These are phyloP conservation scores for Malbranchea zuffiana DNA, from an alignment of 2,329 filamentous ascomycete genomes.

Conservation along the genomic window DNA sequence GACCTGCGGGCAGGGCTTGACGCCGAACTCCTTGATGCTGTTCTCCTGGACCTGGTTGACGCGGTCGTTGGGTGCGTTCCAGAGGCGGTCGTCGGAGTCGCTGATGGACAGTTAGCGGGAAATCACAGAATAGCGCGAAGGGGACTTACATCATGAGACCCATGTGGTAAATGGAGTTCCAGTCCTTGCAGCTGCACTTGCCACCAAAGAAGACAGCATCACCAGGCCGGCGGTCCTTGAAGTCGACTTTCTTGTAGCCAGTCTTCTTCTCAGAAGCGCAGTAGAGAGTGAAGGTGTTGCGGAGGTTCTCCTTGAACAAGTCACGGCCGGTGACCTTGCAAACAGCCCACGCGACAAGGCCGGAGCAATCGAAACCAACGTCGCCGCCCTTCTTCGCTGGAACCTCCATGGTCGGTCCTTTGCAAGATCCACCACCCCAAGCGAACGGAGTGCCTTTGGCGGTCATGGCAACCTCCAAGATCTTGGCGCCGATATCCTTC, in stretches of 20 bases:
- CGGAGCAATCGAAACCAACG: slow-evolving; percentile 22
- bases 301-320: slow-evolving; percentile 19
- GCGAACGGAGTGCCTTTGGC: slow-evolving; percentile 33
- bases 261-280: slow-evolving; percentile 17
- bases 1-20: slow-evolving; percentile 19
- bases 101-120: slow-evolving; percentile 10
- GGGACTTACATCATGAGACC: slow-evolving; percentile 21
- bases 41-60: slow-evolving; percentile 20
- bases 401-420: slow-evolving; percentile 18
- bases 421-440: slow-evolving; percentile 22
- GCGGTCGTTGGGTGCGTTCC: slow-evolving; percentile 21
- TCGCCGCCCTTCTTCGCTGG: slow-evolving; percentile 20
- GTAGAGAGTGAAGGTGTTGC: slow-evolving; percentile 20
- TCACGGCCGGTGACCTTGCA: slow-evolving; percentile 23
- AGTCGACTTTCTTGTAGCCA: slow-evolving; percentile 19
- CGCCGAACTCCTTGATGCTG: slow-evolving; percentile 16
- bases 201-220: slow-evolving; percentile 21
- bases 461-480: slow-evolving; percentile 40
- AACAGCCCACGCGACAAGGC: slow-evolving; percentile 21
- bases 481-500: slow-evolving; percentile 23
- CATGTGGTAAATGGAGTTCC: slow-evolving; percentile 16
- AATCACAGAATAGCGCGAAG: too few species aligned
- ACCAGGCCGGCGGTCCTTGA: slow-evolving; percentile 16
- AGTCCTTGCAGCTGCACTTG: slow-evolving; percentile 7
- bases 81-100: slow-evolving; percentile 21